Percentiles rank a stretch among this genome's conserved stretches.
These are phyloP conservation scores for Sisymbrium irio DNA, from an alignment of 345 rosid species.

Conservation along the genomic window DNA sequence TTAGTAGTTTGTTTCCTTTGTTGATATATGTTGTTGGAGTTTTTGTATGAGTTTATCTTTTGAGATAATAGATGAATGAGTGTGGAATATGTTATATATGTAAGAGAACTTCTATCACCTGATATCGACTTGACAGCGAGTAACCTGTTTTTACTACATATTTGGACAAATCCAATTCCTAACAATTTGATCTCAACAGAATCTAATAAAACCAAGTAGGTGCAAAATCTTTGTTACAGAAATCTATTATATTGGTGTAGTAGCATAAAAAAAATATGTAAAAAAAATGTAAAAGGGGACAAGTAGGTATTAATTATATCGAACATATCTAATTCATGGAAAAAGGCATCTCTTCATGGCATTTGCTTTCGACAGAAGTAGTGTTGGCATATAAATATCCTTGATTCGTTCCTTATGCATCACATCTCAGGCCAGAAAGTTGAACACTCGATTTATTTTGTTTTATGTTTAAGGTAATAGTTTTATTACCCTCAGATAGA, in stretches of 20 bases:
- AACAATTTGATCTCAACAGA: slow-evolving; percentile 3
- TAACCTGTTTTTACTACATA: background rate
- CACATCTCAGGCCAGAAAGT: background rate
- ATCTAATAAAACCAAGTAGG: background rate
- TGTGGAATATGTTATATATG: background rate
- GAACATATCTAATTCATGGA: background rate
- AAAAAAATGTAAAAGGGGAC: background rate
- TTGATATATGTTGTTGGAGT: background rate
- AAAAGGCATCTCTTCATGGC: background rate
- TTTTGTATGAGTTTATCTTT: slow-evolving; percentile 10
- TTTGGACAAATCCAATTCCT: background rate
- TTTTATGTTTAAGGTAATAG: no score
- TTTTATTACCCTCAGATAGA: background rate
- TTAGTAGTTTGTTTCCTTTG: background rate
- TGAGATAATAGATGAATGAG: background rate
- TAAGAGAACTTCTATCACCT: background rate
- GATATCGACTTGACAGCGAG: background rate
- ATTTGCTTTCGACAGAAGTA: background rate
- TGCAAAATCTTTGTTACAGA: background rate
- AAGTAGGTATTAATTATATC: background rate
- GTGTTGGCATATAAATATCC: background rate
- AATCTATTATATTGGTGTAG: background rate
- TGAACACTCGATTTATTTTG: background rate
- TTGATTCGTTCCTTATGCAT: background rate
- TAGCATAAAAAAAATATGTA: slow-evolving; percentile 5